Conservation (phyloP, 352 stramenopile genomes). For the Phytophthora sp. region DNA sequence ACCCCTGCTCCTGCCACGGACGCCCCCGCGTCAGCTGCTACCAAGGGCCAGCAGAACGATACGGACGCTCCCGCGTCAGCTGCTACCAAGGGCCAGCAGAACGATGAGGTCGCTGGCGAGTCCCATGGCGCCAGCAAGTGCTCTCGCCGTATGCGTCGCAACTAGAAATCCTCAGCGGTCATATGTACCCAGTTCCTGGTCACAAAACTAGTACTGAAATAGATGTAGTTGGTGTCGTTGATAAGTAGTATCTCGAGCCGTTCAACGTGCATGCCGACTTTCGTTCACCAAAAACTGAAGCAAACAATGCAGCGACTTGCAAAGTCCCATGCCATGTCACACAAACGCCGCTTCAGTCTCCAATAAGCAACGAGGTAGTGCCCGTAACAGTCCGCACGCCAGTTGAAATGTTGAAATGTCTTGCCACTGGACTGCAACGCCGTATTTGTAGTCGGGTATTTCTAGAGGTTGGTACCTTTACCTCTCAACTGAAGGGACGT, state of each 20-base stretch:
- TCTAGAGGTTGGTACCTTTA: background rate
- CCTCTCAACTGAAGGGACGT: conserved; percentile 21
- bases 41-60: conserved; percentile 17
- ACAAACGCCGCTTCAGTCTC: background rate
- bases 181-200: background rate
- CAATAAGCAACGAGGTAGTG: background rate
- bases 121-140: conserved; percentile 27
- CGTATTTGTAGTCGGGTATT: no score
- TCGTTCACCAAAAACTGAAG: conserved; percentile 11
- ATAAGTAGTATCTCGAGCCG: conserved; percentile 9
- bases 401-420: conserved; percentile 10
- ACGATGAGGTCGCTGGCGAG: conserved; percentile 22
- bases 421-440: background rate
- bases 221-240: conserved; percentile 7
- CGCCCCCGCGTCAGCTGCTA: conserved; percentile 9
- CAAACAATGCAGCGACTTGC: conserved; percentile 6
- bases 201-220: no score
- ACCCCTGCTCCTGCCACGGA: conserved; percentile 9
- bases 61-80: conserved; percentile 24
- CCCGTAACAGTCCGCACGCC: conserved; percentile 9
- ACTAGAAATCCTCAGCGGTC: conserved; percentile 15
- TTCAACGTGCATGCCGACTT: conserved; percentile 8
- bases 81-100: conserved; percentile 25
- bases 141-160: conserved; percentile 31
- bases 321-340: conserved; percentile 32